A percentile compares a stretch with the other conserved stretches of the same genome.
phyloP scores from a whole-genome alignment of 306 rosid species.

The Neltuma alba region DNA sequence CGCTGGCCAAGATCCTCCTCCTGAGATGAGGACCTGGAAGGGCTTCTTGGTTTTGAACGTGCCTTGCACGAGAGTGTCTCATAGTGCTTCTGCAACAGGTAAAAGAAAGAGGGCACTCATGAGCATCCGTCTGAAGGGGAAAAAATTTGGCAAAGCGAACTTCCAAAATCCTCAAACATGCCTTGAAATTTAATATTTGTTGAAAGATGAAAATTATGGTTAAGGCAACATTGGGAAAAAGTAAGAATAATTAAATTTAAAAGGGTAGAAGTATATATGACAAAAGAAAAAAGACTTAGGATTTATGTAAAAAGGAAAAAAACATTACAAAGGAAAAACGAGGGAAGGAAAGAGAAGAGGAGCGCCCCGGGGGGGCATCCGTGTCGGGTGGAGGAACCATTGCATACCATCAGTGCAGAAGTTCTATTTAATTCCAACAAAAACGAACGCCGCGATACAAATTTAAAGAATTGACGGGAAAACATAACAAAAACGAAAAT shows the following conservation, averaged over 20 bases:
- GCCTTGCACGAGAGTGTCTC: constrained; percentile 86
- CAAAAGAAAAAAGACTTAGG: neutral
- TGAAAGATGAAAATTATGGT: constrained; percentile 1
- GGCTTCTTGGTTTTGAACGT: constrained; percentile 84
- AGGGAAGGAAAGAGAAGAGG: neutral
- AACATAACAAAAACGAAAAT: neutral
- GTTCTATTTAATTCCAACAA: constrained; percentile 24
- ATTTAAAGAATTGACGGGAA: constrained; percentile 15
- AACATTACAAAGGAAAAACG: neutral
- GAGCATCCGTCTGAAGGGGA: neutral
- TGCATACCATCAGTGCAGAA: constrained; percentile 4
- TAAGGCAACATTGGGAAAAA: neutral
- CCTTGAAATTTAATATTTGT: neutral
- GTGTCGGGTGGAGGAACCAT: neutral
- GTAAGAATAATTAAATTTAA: neutral
- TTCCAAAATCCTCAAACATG: neutral
- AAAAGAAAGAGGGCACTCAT: neutral
- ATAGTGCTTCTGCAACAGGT: constrained; percentile 67
- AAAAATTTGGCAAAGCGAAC: neutral
- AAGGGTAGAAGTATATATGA: neutral
- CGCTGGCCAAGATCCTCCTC: constrained; percentile 90
- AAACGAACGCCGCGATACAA: neutral
- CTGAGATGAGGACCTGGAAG: constrained; percentile 67
- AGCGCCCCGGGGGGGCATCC: neutral
- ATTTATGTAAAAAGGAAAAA: neutral